Conservation (phyloP, 2,329 filamentous ascomycete species). For the Fusarium sororula region DNA sequence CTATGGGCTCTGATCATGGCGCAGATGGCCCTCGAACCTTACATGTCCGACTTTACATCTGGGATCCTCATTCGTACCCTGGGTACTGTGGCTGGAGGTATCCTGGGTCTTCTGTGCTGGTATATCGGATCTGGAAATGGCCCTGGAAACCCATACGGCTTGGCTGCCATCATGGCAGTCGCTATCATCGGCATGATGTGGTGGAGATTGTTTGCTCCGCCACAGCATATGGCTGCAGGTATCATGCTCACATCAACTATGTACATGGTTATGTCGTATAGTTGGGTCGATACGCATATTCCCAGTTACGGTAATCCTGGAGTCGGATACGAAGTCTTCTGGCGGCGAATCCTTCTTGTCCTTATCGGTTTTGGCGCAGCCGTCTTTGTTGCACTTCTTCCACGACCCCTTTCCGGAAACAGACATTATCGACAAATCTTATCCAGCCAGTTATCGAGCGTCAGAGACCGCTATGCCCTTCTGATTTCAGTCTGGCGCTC, state of each 20-base stretch:
- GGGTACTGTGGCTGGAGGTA: slow-evolving; percentile 5
- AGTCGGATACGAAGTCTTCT: slow-evolving; percentile 14
- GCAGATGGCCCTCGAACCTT: slow-evolving; percentile 28
- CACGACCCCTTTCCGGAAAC: slow-evolving; percentile 2
- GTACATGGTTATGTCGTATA: slow-evolving; percentile 31
- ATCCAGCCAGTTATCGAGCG: slow-evolving; percentile 6
- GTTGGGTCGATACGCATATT: slow-evolving; percentile 34
- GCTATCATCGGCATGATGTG: slow-evolving; percentile 31
- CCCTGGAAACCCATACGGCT: slow-evolving; percentile 19
- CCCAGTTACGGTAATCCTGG: slow-evolving; percentile 24
- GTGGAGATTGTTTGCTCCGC: slow-evolving; percentile 32
- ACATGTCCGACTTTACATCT: slow-evolving; percentile 30
- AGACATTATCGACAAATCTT: slow-evolving; percentile 11
- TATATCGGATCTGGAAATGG: slow-evolving; percentile 12
- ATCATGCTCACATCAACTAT: slow-evolving; percentile 35
- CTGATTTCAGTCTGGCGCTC: slow-evolving; percentile 8
- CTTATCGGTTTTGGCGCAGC: slow-evolving; percentile 13
- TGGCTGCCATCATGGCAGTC: slow-evolving; percentile 30
- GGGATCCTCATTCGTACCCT: slow-evolving; percentile 24
- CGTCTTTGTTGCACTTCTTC: slow-evolving; percentile 4
- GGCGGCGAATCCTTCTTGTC: slow-evolving; percentile 12
- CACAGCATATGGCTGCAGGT: slow-evolving; percentile 24
- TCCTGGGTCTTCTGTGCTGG: slow-evolving; percentile 15
- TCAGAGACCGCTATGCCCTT: slow-evolving; percentile 12
- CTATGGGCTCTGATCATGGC: slow-evolving; percentile 37